Base-by-base conservation (phyloP, 2,329 filamentous ascomycete genomes). In the Setomelanomma holmii region DNA sequence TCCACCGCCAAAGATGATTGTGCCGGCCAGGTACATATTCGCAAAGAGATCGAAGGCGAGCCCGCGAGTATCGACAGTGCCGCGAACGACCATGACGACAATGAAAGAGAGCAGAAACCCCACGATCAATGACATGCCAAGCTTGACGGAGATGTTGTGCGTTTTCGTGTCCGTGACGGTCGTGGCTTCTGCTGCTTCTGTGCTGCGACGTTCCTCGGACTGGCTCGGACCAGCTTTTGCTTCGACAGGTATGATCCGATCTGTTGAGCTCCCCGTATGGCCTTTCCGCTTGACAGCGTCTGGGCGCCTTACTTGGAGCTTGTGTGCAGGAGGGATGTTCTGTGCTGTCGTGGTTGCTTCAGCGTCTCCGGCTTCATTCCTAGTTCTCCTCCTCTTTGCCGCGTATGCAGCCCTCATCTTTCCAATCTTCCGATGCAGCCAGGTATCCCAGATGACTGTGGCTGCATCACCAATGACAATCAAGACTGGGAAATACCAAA, bases 401-500 rank as follows among this genome's bases (percentile, higher is more conserved):
- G 49, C 47, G 40, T 56, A 64, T 24, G 49, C 61, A 23, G 64
- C 58, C 47, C 56, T 63, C 14, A 65, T 30, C 52, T 68, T 72
- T 40, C 69, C 74, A 20, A 73, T 65, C 4, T 78, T 67, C 0
- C 75, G 67, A n/a, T 82, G 78, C 5, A 82, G 61, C 74, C 81
- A 81, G 36, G 76, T 38, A 69, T 90, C 88, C 77, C 84, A 86
- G 0, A 83, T 46, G 0, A 85, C 69, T 0, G 84, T 83, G 0
- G 73, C 69, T 1, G 80, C 10, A 0, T 87, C 88, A 0, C 81
- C 83, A 1, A 78, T 57, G 0, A 82, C 60, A 72, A 91, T 86
- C 4, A 91, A 66, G 0, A 84, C 63, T 0, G 89, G 89, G 40
- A 90, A 91, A 59, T 89, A 92, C 89, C 89, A 92, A 0, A 91